These are phyloP conservation scores for Proliferodiscus dingleyae DNA, from an alignment of 2,329 filamentous ascomycete species.

Conservation along the genomic window DNA sequence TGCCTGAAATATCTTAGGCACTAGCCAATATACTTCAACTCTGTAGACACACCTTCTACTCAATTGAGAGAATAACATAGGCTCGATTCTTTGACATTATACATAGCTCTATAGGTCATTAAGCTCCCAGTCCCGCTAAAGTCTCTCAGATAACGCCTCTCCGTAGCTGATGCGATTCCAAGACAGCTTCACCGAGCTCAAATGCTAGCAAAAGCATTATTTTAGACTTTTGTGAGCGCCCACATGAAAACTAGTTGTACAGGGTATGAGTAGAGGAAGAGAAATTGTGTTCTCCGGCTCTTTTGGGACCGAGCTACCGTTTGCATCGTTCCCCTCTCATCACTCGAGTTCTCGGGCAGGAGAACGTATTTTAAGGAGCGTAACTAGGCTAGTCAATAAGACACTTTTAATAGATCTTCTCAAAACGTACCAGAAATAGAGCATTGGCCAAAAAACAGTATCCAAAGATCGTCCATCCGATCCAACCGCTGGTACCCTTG, in stretches of 20 bases:
- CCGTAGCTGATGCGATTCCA: neutral
- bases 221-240: constrained; percentile 48
- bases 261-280: constrained; percentile 91
- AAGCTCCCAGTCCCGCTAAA: neutral
- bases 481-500: constrained; percentile 78
- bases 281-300: constrained; percentile 82
- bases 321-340: constrained; percentile 56
- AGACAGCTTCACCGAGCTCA: constrained; percentile 6
- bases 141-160: neutral
- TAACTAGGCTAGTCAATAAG: constrained; percentile 51
- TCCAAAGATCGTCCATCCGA: constrained; percentile 81
- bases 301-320: constrained; percentile 79
- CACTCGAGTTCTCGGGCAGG: constrained; percentile 72
- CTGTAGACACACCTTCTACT: no score
- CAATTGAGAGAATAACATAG: no score
- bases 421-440: constrained; percentile 73
- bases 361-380: constrained; percentile 94
- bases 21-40: no score
- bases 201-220: constrained; percentile 21
- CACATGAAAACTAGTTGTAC: constrained; percentile 97
- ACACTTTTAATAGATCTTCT: neutral
- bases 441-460: constrained; percentile 95
- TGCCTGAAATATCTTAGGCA: no score
- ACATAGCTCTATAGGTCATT: no score
- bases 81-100: no score